Percentiles rank a stretch among this genome's conserved stretches.
Conservation (phyloP, 768 basidiomycete genomes). For the Coprinopsis cinerea region DNA sequence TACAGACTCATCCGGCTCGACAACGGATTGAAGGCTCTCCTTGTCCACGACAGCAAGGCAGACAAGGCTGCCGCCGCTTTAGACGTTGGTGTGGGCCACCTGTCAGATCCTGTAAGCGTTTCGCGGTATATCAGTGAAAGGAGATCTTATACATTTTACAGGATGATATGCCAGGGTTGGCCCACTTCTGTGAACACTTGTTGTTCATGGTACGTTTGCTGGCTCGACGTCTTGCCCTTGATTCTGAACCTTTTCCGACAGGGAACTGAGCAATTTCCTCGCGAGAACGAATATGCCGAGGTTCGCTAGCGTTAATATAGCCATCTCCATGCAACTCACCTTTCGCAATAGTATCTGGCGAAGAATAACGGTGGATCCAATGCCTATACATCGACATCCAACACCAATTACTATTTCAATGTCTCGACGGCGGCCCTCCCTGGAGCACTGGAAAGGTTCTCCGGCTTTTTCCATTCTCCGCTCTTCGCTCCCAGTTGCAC, state of each 20-base stretch:
- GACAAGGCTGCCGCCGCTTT: conserved; percentile 95
- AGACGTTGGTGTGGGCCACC: conserved; percentile 91
- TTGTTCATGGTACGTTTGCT: conserved; percentile 77
- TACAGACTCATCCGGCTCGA: conserved; percentile 80
- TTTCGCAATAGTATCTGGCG: conserved; percentile 50
- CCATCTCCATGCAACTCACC: background rate
- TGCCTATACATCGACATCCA: conserved; percentile 87
- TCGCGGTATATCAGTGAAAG: background rate
- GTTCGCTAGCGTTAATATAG: conserved; percentile 28
- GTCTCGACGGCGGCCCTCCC: conserved; percentile 58
- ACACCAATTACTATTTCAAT: conserved; percentile 86
- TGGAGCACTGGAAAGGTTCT: conserved; percentile 70
- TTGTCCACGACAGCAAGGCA: conserved; percentile 78
- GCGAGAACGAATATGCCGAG: conserved; percentile 93
- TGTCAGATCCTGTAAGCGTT: conserved; percentile 79
- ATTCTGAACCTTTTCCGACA: conserved; percentile 22
- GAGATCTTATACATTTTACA: background rate
- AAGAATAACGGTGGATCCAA: conserved; percentile 85
- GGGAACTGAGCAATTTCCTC: conserved; percentile 81
- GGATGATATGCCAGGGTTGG: conserved; percentile 85
- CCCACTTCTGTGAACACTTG: conserved; percentile 95
- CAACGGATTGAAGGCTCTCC: conserved; percentile 82
- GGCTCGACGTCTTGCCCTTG: conserved; percentile 3
- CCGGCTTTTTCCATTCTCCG: conserved; percentile 90
- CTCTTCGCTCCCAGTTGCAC: conserved; percentile 85